These are phyloP conservation scores for Xylaria grammica DNA, from an alignment of 495 filamentous ascomycete genomes.

Conservation along the genomic window DNA sequence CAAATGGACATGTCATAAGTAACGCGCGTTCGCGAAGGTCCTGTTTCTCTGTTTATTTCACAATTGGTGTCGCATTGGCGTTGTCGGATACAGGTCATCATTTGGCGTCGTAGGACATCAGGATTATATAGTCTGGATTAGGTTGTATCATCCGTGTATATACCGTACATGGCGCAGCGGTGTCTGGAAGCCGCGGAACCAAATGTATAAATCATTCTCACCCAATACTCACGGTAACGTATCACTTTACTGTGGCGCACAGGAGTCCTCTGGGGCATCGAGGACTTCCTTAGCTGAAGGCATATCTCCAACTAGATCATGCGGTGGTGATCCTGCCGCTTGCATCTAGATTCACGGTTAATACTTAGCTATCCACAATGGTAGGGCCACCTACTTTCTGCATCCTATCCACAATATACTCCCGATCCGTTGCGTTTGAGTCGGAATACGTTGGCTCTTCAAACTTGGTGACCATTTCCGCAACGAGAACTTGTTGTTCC, in stretches of 20 bases:
- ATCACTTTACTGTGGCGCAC: constrained; percentile 67
- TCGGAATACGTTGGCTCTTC: constrained; percentile 80
- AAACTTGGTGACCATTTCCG: constrained; percentile 87
- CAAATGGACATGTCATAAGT: constrained; percentile 41
- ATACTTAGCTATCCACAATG: constrained; percentile 20
- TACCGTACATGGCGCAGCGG: constrained; percentile 19
- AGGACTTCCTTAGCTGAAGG: constrained; percentile 74
- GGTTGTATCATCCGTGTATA: constrained; percentile 20
- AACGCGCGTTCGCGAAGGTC: background rate
- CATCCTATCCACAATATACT: constrained; percentile 96
- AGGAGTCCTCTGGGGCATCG: constrained; percentile 70
- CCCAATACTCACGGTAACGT: constrained; percentile 14
- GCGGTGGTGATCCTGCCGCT: constrained; percentile 86
- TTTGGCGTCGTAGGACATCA: constrained; percentile 29
- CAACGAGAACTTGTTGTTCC: constrained; percentile 80
- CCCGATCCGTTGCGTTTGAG: constrained; percentile 77
- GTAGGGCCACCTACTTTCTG: constrained; percentile 72
- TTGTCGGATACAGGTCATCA: constrained; percentile 20
- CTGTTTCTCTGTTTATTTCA: background rate
- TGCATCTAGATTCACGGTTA: constrained; percentile 73
- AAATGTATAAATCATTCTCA: constrained; percentile 30
- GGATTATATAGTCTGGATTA: constrained; percentile 30
- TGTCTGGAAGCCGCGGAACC: constrained; percentile 25
- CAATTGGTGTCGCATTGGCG: constrained; percentile 1
- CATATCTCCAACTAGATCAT: constrained; percentile 90